Conservation (phyloP, 1,284 basidiomycete species). For the Malassezia equina region DNA sequence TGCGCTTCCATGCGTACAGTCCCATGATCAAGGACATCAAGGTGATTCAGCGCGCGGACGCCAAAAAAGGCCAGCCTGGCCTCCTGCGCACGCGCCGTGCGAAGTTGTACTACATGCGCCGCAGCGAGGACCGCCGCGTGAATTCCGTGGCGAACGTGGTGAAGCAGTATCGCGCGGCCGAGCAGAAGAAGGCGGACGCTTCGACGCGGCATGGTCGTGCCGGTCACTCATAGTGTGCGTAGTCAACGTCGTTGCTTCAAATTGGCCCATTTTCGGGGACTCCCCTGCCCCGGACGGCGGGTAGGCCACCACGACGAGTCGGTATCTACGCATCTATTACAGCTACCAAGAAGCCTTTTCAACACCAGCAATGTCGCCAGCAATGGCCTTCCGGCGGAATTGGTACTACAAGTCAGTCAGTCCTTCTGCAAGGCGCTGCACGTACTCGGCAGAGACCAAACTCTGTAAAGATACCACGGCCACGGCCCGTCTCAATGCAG, state of each 20-base stretch:
- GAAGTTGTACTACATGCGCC: conserved; percentile 43
- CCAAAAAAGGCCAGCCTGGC: conserved; percentile 31
- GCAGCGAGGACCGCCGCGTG: conserved; percentile 34
- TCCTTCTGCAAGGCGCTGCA: conserved; percentile 15
- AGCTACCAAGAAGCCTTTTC: conserved; percentile 74
- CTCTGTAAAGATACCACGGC: conserved; percentile 74
- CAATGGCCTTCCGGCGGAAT: conserved; percentile 71
- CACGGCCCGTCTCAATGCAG: conserved; percentile 71
- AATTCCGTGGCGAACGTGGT: conserved; percentile 32
- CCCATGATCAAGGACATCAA: conserved; percentile 43
- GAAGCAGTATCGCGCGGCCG: conserved; percentile 22
- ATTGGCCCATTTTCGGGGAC: background rate
- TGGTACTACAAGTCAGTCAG: conserved; percentile 58
- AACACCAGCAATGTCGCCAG: conserved; percentile 71
- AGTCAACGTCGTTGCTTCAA: background rate
- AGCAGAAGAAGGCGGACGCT: conserved; percentile 7
- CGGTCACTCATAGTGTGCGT: background rate
- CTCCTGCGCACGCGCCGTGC: conserved; percentile 37
- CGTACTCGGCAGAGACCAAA: conserved; percentile 77
- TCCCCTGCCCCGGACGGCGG: no score
- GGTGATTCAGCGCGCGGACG: conserved; percentile 37
- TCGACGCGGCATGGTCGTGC: background rate
- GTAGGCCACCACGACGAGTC: background rate
- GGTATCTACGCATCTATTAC: background rate
- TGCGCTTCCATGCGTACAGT: conserved; percentile 41